Evolutionary conservation across 106 monocot species (phyloP).

Genomic region (Triglochin maritima): DNA sequence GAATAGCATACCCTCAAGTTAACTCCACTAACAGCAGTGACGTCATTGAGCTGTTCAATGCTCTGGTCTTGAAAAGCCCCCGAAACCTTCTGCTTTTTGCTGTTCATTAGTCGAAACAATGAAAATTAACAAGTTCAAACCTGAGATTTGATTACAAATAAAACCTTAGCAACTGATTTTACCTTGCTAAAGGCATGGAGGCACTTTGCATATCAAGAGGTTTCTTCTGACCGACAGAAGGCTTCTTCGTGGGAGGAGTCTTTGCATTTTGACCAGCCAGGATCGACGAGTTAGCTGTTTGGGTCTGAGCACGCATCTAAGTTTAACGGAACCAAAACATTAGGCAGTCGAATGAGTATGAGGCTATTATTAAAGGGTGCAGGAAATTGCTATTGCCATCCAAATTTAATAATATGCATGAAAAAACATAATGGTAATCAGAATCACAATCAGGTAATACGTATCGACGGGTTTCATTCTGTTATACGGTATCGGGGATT

Average conservation of each 20-base stretch:
- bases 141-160: neutral
- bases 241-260: slow-evolving; percentile 22
- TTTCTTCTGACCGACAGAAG: slow-evolving; percentile 39
- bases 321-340: neutral
- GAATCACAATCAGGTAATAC: no score
- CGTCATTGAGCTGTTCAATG: slow-evolving; percentile 94
- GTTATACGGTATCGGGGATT: no score
- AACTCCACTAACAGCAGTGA: slow-evolving; percentile 90
- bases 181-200: slow-evolving; percentile 36
- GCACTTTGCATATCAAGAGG: slow-evolving; percentile 31
- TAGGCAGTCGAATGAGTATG: neutral
- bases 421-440: no score
- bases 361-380: no score
- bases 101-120: slow-evolving; percentile 10
- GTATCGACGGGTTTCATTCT: no score
- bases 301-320: slow-evolving; percentile 15
- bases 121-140: neutral
- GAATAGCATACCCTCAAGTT: slow-evolving; percentile 62
- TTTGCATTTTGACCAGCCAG: slow-evolving; percentile 16
- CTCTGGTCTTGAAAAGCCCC: slow-evolving; percentile 67
- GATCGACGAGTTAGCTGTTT: slow-evolving; percentile 16
- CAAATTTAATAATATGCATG: no score
- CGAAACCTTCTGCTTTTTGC: slow-evolving; percentile 88
- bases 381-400: no score
- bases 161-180: neutral